phyloP scores from a whole-genome alignment of 192 early-diverging fungal genomes.

The Geranomyces michiganensis region DNA sequence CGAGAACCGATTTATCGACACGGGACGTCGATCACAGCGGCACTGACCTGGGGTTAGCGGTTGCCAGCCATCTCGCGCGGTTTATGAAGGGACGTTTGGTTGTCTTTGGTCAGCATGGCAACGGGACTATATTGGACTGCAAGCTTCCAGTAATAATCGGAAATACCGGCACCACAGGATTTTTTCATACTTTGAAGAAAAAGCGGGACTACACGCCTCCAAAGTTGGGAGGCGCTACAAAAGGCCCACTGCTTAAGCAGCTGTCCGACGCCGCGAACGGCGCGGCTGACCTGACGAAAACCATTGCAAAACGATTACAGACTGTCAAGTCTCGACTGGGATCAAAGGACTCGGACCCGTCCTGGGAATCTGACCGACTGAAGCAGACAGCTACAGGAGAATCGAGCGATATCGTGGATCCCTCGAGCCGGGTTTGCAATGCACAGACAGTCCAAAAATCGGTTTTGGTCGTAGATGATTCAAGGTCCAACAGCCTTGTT shows the following conservation, averaged over 20 bases:
- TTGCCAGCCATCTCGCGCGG: constrained; percentile 23
- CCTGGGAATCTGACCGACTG: neutral
- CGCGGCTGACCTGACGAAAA: neutral
- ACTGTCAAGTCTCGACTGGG: neutral
- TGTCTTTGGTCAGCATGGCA: constrained; percentile 12
- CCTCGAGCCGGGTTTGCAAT: neutral
- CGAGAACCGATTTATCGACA: neutral
- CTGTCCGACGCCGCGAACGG: neutral
- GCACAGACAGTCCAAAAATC: neutral
- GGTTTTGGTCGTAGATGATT: constrained; percentile 32
- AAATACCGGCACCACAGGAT: neutral
- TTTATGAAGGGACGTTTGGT: constrained; percentile 19
- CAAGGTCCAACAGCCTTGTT: constrained; percentile 5
- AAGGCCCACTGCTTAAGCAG: constrained; percentile 12
- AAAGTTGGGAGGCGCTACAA: neutral
- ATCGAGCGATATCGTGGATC: neutral
- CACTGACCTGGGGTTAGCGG: constrained; percentile 16
- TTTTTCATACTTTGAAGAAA: neutral
- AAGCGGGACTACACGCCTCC: neutral
- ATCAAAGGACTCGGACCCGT: constrained; percentile 1
- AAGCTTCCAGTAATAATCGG: constrained; percentile 5
- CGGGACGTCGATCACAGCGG: neutral
- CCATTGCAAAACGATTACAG: neutral
- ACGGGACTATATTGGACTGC: constrained; percentile 22
- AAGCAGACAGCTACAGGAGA: too few relatives aligned